Conservation (phyloP, 2,329 filamentous ascomycete genomes). For the Aspergillus quadrilineatus region DNA sequence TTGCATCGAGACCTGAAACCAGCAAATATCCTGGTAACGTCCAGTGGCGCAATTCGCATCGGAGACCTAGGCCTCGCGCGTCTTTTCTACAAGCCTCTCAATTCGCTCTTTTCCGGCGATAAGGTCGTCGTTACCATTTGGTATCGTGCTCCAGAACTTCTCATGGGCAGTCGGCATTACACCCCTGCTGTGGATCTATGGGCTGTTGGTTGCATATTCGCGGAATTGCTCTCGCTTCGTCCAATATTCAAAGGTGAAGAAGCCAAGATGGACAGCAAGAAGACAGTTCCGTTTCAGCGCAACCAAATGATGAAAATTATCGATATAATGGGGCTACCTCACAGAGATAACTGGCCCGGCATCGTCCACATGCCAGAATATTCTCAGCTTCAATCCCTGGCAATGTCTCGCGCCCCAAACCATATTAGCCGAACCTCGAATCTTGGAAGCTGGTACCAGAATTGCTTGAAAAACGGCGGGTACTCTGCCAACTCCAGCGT, state of each 20-base stretch:
- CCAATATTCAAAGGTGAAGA: conserved; percentile 99
- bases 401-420: conserved; percentile 44
- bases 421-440: conserved; percentile 54
- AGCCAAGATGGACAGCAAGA: conserved; percentile 98
- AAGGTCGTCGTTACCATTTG: conserved; percentile 99
- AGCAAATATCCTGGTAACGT: conserved; percentile 98
- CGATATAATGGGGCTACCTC: conserved; percentile 89
- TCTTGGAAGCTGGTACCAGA: conserved; percentile 79
- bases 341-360: conserved; percentile 83
- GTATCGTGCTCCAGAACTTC: conserved; percentile 93
- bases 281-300: conserved; percentile 92
- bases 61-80: conserved; percentile 90
- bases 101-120: conserved; percentile 87
- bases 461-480: conserved; percentile 61
- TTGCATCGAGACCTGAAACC: conserved; percentile 95
- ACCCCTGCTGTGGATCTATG: conserved; percentile 96
- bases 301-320: conserved; percentile 99
- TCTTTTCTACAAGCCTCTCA: conserved; percentile 89
- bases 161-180: conserved; percentile 92
- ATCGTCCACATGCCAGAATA: conserved; percentile 86
- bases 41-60: conserved; percentile 84
- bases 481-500: conserved; percentile 51
- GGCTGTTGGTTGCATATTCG: conserved; percentile 97
- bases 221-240: conserved; percentile 81
- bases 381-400: conserved; percentile 60